A percentile compares a stretch with the other conserved stretches of the same genome.
Evolutionary conservation across 2,329 filamentous ascomycete genomes (phyloP).

Genomic region (Curvularia sp.): DNA sequence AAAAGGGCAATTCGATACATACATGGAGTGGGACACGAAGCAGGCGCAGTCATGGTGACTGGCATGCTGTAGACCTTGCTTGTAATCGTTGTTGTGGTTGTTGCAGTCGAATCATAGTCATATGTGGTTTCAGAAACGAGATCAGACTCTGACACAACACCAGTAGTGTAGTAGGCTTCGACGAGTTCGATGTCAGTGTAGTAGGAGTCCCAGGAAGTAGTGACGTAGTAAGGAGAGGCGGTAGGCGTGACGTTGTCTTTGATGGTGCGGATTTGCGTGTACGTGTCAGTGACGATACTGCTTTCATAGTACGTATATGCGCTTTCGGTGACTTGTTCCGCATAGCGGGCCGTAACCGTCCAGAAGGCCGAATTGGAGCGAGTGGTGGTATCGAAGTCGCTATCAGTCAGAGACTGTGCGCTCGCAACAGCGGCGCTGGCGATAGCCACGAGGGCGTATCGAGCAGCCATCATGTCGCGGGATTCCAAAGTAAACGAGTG

Average conservation of each 20-base stretch:
- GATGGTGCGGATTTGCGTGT: constrained; percentile 27
- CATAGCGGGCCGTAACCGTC: constrained; percentile 35
- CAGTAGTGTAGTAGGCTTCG: constrained; percentile 32
- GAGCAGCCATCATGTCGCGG: constrained; percentile 27
- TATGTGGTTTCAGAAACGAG: constrained; percentile 25
- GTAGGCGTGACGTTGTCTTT: constrained; percentile 39
- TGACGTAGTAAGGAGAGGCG: constrained; percentile 24
- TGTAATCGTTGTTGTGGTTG: constrained; percentile 16
- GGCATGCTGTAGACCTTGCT: constrained; percentile 36
- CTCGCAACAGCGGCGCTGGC: constrained; percentile 20
- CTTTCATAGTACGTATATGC: constrained; percentile 25
- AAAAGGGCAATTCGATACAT: neutral
- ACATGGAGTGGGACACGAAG: constrained; percentile 37
- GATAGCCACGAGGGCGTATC: constrained; percentile 23
- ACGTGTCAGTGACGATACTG: constrained; percentile 20
- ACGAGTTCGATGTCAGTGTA: constrained; percentile 27
- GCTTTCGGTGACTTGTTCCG: constrained; percentile 23
- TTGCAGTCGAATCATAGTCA: constrained; percentile 16
- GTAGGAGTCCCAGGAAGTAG: constrained; percentile 14
- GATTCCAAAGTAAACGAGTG: constrained; percentile 7
- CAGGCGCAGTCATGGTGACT: constrained; percentile 42
- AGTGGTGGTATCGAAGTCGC: constrained; percentile 3
- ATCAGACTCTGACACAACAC: constrained; percentile 36
- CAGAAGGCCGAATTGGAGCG: constrained; percentile 29
- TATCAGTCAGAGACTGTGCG: constrained; percentile 19